Percentiles rank a stretch among this genome's conserved stretches.
Evolutionary conservation across 805 yeast species (phyloP).

Genomic region (Candida oleophila): DNA sequence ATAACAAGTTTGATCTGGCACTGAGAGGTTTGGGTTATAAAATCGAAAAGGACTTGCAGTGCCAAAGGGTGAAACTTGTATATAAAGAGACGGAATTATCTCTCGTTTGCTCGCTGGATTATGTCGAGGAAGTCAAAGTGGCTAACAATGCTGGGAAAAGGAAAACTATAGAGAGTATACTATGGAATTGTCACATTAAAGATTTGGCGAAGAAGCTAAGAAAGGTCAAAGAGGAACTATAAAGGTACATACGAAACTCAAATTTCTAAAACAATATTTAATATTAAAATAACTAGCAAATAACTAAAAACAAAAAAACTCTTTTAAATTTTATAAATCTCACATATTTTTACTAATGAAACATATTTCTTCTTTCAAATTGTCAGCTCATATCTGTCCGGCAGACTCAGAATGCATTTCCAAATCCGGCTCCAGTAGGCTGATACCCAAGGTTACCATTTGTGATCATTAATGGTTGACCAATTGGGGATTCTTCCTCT

Average conservation of each 20-base stretch:
- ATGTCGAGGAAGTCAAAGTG: slow-evolving; percentile 14
- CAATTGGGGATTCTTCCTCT: slow-evolving; percentile 48
- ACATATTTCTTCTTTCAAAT: not conserved
- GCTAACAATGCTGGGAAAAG: not conserved
- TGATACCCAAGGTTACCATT: slow-evolving; percentile 73
- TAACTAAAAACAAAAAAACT: not conserved
- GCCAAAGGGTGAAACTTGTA: slow-evolving; percentile 18
- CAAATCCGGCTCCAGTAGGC: slow-evolving; percentile 72
- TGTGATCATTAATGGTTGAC: slow-evolving; percentile 78
- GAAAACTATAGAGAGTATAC: slow-evolving; percentile 12
- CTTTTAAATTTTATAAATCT: not conserved
- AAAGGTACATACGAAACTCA: not conserved
- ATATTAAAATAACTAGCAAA: not conserved
- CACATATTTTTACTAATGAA: slow-evolving; percentile 3
- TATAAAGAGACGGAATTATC: slow-evolving; percentile 13
- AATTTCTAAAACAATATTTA: slow-evolving; percentile 1
- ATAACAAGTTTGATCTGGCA: slow-evolving; percentile 24
- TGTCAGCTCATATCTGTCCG: slow-evolving; percentile 3
- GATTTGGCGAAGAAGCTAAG: slow-evolving; percentile 17
- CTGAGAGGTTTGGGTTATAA: slow-evolving; percentile 9
- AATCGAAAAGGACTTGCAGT: slow-evolving; percentile 25
- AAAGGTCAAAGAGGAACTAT: slow-evolving; percentile 8
- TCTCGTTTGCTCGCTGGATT: slow-evolving; percentile 19
- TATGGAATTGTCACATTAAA: slow-evolving; percentile 13
- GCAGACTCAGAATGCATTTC: slow-evolving; percentile 41